phyloP scores from a whole-genome alignment of 192 early-diverging fungal genomes.

The Mortierella alpina region DNA sequence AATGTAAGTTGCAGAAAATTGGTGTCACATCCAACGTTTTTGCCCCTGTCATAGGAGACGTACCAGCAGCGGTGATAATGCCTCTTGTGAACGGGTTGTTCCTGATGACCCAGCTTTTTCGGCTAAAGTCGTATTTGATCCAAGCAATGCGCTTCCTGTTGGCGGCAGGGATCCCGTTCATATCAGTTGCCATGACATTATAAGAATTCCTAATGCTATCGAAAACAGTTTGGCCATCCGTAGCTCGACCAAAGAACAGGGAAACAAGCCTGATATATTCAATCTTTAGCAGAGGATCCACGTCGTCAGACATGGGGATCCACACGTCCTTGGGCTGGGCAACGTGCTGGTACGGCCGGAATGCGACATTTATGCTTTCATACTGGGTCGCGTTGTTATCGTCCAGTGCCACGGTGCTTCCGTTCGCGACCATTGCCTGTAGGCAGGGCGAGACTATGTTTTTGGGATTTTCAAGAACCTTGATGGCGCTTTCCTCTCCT shows the following conservation, averaged over 20 bases:
- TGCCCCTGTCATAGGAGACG: neutral
- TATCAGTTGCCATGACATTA: slow-evolving; percentile 5
- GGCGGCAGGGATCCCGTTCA: slow-evolving; percentile 12
- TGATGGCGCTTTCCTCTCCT: slow-evolving; percentile 33
- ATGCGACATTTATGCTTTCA: neutral
- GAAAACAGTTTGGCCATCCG: slow-evolving; percentile 27
- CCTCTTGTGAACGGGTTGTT: slow-evolving; percentile 45
- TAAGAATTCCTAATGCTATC: slow-evolving; percentile 44
- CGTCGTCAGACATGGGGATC: slow-evolving; percentile 26
- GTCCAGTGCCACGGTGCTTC: neutral
- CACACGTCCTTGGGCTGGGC: slow-evolving; percentile 24
- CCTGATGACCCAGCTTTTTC: slow-evolving; percentile 25
- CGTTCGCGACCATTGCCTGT: neutral
- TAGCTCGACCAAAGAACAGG: slow-evolving; percentile 54
- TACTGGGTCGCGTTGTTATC: slow-evolving; percentile 1
- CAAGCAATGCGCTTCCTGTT: slow-evolving; percentile 54
- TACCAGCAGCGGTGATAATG: slow-evolving; percentile 59
- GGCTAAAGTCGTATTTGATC: slow-evolving; percentile 50
- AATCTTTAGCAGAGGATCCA: slow-evolving; percentile 30
- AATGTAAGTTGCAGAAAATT: neutral
- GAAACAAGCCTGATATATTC: slow-evolving; percentile 57
- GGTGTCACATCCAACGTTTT: neutral
- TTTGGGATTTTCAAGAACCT: slow-evolving; percentile 25
- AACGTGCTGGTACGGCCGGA: neutral
- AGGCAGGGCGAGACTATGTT: slow-evolving; percentile 58